These are phyloP conservation scores for Nicotiana rustica DNA, from an alignment of 305 asterid genomes.

Conservation along the genomic window DNA sequence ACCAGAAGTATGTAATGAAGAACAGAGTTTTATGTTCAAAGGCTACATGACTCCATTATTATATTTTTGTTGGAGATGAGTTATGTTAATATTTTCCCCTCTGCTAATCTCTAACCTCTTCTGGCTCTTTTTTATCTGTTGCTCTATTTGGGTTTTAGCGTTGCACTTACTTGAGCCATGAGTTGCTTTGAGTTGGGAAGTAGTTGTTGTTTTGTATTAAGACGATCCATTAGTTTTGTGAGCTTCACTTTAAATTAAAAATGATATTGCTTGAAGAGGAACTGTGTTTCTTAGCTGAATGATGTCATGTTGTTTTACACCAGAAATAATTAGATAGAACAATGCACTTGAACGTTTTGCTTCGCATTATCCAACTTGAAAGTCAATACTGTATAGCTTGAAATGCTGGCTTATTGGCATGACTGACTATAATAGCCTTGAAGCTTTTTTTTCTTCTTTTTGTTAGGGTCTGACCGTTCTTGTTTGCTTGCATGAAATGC, in stretches of 20 bases:
- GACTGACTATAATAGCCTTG: not conserved
- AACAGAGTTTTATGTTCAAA: not conserved
- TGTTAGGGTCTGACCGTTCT: not conserved
- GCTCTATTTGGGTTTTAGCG: not conserved
- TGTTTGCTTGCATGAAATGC: slow-evolving; percentile 26
- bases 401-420: slow-evolving; percentile 10
- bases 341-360: slow-evolving; percentile 1
- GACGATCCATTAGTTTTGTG: not conserved
- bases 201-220: no score
- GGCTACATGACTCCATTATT: not conserved
- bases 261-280: slow-evolving; percentile 8
- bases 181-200: not conserved
- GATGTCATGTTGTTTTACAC: not conserved
- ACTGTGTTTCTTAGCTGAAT: not conserved
- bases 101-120: slow-evolving; percentile 11
- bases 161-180: slow-evolving; percentile 10
- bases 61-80: not conserved
- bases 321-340: not conserved
- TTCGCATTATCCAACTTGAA: slow-evolving; percentile 25
- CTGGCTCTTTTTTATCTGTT: slow-evolving; percentile 9
- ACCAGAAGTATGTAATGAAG: slow-evolving; percentile 50
- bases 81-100: not conserved
- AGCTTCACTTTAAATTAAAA: slow-evolving; percentile 7
- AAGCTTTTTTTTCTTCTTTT: not conserved
- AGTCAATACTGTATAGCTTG: slow-evolving; percentile 1